phyloP scores from a whole-genome alignment of 1,139 yeast genomes.

The Scheffersomyces quercinus region DNA sequence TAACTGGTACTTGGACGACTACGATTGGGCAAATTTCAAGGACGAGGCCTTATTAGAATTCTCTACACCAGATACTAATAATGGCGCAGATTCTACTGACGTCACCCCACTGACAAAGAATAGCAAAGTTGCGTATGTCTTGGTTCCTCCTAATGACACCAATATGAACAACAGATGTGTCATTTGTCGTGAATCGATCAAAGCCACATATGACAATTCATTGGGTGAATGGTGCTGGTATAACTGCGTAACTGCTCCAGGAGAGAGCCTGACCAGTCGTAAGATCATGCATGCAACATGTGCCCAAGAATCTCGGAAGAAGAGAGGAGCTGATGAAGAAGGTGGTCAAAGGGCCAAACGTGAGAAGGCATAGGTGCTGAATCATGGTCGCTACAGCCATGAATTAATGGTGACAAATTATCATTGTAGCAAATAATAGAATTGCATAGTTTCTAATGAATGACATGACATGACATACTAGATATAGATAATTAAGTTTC shows the following conservation, averaged over 20 bases:
- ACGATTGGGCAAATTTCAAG: conserved; percentile 72
- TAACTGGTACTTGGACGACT: conserved; percentile 77
- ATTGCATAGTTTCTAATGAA: no score
- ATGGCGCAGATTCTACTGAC: conserved; percentile 9
- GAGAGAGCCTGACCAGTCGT: conserved; percentile 44
- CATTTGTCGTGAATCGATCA: conserved; percentile 80
- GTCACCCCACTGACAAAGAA: conserved; percentile 1
- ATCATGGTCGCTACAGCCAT: no score
- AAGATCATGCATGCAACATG: conserved; percentile 81
- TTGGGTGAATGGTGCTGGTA: conserved; percentile 96
- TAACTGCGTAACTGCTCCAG: conserved; percentile 70
- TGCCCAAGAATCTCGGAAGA: conserved; percentile 62
- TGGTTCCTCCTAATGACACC: conserved; percentile 69
- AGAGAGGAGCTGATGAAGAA: conserved; percentile 40
- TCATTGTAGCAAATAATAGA: no score
- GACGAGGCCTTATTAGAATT: conserved; percentile 55
- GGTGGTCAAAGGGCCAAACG: conserved; percentile 30
- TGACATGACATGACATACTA: no score
- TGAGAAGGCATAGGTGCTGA: conserved; percentile 15
- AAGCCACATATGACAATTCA: conserved; percentile 83
- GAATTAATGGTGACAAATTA: no score
- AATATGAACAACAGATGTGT: conserved; percentile 77
- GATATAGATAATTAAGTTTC: no score
- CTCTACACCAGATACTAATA: conserved; percentile 22
- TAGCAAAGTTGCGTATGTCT: conserved; percentile 45